These are phyloP conservation scores for Plasmodium falciparum DNA, from an alignment of 169 alveolate genomes.

Conservation along the genomic window DNA sequence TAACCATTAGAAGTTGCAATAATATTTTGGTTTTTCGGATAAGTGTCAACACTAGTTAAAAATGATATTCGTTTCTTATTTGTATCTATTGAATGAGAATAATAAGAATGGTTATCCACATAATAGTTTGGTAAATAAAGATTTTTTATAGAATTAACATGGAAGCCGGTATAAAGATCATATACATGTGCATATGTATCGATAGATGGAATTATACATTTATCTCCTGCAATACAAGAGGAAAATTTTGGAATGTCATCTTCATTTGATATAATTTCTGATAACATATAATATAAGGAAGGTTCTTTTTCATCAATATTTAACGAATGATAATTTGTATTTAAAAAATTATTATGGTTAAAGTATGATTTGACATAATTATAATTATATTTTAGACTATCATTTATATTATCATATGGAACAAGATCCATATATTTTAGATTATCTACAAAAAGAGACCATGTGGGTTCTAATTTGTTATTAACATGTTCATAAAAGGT, in stretches of 20 bases:
- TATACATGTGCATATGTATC: conserved; percentile 78
- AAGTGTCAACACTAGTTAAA: conserved; percentile 75
- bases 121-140: conserved; percentile 71
- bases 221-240: conserved; percentile 76
- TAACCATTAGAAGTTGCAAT: conserved; percentile 77
- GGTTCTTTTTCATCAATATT: conserved; percentile 6
- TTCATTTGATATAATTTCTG: conserved; percentile 58
- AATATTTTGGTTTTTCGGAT: conserved; percentile 75
- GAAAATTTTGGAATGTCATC: conserved; percentile 70
- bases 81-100: neutral
- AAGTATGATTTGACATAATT: conserved; percentile 19
- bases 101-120: conserved; percentile 17
- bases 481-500: conserved; percentile 65
- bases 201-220: conserved; percentile 71
- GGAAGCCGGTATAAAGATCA: conserved; percentile 74
- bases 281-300: conserved; percentile 13
- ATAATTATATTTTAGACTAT: conserved; percentile 61
- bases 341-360: conserved; percentile 4
- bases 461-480: conserved; percentile 64
- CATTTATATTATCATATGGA: conserved; percentile 43
- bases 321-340: conserved; percentile 11
- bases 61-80: conserved; percentile 39
- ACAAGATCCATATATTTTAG: conserved; percentile 55
- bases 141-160: conserved; percentile 70
- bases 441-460: conserved; percentile 67